Conservation (phyloP, 257 asterid species). For the Verbascum thapsus region DNA sequence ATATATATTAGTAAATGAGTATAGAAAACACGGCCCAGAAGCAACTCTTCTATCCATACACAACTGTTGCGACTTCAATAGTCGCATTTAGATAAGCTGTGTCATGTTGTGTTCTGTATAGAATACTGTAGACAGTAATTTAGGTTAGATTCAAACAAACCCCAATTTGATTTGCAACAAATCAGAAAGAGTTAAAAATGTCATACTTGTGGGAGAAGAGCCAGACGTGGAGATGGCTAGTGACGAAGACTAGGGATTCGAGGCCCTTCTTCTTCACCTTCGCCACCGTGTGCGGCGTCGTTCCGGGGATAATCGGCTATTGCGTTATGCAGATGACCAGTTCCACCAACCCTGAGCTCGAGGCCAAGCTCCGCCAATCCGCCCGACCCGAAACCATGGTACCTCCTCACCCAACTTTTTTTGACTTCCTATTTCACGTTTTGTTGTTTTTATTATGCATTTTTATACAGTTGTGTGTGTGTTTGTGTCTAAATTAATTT, state of each 20-base stretch:
- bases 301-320: constrained; percentile 83
- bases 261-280: constrained; percentile 80
- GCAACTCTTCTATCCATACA: too few species aligned
- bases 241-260: constrained; percentile 76
- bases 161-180: too few species aligned
- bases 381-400: constrained; percentile 84
- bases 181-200: constrained; percentile 35
- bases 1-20: background rate
- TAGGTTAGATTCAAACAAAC: constrained; percentile 11
- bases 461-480: background rate
- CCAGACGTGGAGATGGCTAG: constrained; percentile 84
- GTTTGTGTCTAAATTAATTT: background rate
- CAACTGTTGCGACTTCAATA: background rate
- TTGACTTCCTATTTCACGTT: background rate
- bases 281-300: constrained; percentile 90
- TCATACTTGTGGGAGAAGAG: constrained; percentile 79
- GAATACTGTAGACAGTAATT: background rate
- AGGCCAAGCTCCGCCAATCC: constrained; percentile 75
- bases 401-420: constrained; percentile 17
- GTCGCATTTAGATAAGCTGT: background rate
- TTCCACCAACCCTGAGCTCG: constrained; percentile 67
- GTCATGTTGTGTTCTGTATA: too few species aligned
- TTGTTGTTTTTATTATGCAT: too few species aligned
- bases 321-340: constrained; percentile 80
- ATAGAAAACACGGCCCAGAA: background rate